phyloP scores from a whole-genome alignment of 179 eudicot genomes.

The Silene noctiflora region DNA sequence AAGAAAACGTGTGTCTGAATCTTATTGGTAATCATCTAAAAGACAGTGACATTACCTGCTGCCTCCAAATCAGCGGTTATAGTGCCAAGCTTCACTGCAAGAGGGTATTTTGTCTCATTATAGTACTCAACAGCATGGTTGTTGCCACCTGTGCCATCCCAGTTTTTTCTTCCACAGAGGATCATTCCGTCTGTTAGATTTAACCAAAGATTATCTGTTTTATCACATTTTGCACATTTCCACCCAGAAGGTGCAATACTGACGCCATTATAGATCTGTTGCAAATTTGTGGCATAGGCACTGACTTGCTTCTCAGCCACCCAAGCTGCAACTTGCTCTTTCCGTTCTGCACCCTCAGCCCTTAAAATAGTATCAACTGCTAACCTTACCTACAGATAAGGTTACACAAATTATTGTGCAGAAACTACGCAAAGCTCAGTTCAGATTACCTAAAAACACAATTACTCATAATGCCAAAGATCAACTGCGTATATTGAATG shows the following conservation, averaged over 20 bases:
- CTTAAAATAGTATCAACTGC: conserved; percentile 78
- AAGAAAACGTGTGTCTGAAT: not conserved
- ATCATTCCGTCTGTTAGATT: conserved; percentile 91
- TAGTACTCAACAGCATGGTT: conserved; percentile 92
- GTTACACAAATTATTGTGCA: conserved; percentile 14
- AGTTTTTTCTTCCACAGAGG: conserved; percentile 90
- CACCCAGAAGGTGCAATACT: conserved; percentile 82
- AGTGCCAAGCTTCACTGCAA: conserved; percentile 97
- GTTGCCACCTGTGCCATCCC: conserved; percentile 98
- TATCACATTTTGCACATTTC: conserved; percentile 92
- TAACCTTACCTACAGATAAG: conserved; percentile 63
- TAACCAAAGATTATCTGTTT: conserved; percentile 93
- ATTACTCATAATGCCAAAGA: not conserved
- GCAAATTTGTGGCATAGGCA: conserved; percentile 62
- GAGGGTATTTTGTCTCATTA: conserved; percentile 63
- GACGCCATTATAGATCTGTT: conserved; percentile 69
- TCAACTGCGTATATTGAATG: not conserved
- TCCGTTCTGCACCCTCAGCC: conserved; percentile 85
- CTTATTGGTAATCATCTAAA: conserved; percentile 10
- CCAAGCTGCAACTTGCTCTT: conserved; percentile 93
- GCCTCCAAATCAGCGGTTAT: conserved; percentile 84
- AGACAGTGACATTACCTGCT: conserved; percentile 63
- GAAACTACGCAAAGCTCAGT: not conserved
- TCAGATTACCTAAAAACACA: not conserved
- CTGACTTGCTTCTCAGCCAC: conserved; percentile 83